Base-by-base conservation (phyloP, 2,329 filamentous ascomycete species). In the Colletotrichum australisinense region DNA sequence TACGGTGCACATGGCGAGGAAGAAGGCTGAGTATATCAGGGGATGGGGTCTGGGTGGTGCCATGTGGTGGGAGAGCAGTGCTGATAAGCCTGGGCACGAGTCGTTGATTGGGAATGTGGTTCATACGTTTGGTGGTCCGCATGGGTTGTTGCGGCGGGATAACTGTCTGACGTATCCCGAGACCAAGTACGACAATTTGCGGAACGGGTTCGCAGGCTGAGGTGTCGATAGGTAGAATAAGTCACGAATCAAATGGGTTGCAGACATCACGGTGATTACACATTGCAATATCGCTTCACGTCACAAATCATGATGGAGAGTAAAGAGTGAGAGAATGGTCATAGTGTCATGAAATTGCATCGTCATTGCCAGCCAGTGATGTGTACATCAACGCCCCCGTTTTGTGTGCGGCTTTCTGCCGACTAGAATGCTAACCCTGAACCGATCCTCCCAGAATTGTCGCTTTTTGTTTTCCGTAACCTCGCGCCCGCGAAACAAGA, bases 11-110 rank as follows among this genome's bases (percentile, higher is more conserved):
- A 90, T 95, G 81, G 93, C 91, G 4, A 85, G 86, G 76, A 80
- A 84, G 76, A 98, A 98, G 86, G 91, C 92, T 1, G 84, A 89
- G 12, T 98, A 91, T 80, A 90, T 98, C 79, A 89, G 87, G 79
- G 81, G 89, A 24, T 85, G 88, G 57, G 86, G 90, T 0, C 88
- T 98, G 0, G 95, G 95, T 1, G 96, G 96, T 22, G 94, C 89
- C n/a, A 98, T 98, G 95, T 98, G 95, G 95, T 98, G 95, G 95
- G 95, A 98, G 84, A 94, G 91, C 78, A 96, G 93, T 78, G 92
- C 90, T 1, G 96, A 98, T 81, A 92, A 91, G 79, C 80, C 83
- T 3, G 91, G 91, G 0, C 85, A 87, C 0, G 83, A 88, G 66
- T 96, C 94, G 77, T 80, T 98, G 79, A 95, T 95, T 68, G 84